These are phyloP conservation scores for Acanthamoeba culbertsoni DNA, from an alignment of 208 protist species.

Conservation along the genomic window DNA sequence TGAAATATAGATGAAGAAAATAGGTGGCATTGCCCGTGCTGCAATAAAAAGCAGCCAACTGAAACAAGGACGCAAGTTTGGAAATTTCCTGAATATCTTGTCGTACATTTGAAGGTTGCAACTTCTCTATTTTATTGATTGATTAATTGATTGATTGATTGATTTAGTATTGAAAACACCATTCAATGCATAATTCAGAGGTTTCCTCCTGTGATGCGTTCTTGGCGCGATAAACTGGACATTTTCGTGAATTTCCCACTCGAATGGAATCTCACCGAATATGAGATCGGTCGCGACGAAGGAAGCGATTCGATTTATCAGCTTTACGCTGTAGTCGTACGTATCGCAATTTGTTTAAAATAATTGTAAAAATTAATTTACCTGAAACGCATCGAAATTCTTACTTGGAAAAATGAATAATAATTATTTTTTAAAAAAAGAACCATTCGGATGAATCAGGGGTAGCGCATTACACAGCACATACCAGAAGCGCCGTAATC, in stretches of 20 bases:
- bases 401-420: background rate
- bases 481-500: background rate
- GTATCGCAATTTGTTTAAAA: too few species aligned
- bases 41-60: background rate
- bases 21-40: conserved; percentile 10
- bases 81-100: background rate
- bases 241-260: conserved; percentile 23
- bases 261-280: background rate
- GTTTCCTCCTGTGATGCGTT: conserved; percentile 13
- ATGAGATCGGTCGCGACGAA: conserved; percentile 56
- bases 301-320: background rate
- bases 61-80: background rate
- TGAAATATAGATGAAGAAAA: background rate
- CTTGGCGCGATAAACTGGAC: conserved; percentile 10
- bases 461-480: conserved; percentile 25
- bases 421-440: background rate
- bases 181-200: too few species aligned
- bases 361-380: too few species aligned
- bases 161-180: too few species aligned
- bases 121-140: background rate
- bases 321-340: conserved; percentile 21
- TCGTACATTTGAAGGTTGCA: background rate
- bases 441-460: conserved; percentile 22
- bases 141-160: too few species aligned
- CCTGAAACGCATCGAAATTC: background rate